A percentile compares a stretch with the other conserved stretches of the same genome.
These are phyloP conservation scores for Colletotrichum plurivorum DNA, from an alignment of 2,329 filamentous ascomycete species.

Conservation along the genomic window DNA sequence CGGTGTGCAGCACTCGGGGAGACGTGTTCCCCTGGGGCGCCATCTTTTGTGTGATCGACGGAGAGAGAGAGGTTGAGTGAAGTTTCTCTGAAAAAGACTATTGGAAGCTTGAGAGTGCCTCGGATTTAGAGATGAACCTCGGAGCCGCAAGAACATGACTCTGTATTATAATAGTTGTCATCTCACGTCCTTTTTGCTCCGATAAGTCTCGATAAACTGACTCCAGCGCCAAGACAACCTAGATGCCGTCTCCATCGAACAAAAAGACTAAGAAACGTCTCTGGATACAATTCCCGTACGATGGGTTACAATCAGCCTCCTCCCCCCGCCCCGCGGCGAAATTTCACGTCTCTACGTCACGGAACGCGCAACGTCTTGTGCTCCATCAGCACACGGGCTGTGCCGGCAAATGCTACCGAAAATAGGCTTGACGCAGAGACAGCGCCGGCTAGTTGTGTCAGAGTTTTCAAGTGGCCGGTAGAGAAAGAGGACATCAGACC, in stretches of 20 bases:
- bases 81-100: neutral
- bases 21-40: neutral
- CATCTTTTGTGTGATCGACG: neutral
- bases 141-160: too few relatives aligned
- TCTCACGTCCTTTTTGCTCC: too few relatives aligned
- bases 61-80: neutral
- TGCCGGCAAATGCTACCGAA: slow-evolving; percentile 6
- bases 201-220: too few relatives aligned
- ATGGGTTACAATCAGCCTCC: neutral
- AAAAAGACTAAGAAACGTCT: neutral
- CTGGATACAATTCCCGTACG: neutral
- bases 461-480: neutral
- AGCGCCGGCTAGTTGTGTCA: neutral
- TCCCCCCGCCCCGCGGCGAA: neutral
- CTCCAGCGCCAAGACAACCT: too few relatives aligned
- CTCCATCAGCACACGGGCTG: too few relatives aligned
- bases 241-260: too few relatives aligned
- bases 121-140: too few relatives aligned
- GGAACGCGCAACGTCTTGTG: neutral
- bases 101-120: too few relatives aligned
- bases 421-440: slow-evolving; percentile 8
- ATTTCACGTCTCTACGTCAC: neutral
- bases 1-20: neutral
- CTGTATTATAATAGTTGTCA: too few relatives aligned
- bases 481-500: too few relatives aligned